phyloP scores from a whole-genome alignment of 2,329 filamentous ascomycete species.

The Beauveria medogensis region DNA sequence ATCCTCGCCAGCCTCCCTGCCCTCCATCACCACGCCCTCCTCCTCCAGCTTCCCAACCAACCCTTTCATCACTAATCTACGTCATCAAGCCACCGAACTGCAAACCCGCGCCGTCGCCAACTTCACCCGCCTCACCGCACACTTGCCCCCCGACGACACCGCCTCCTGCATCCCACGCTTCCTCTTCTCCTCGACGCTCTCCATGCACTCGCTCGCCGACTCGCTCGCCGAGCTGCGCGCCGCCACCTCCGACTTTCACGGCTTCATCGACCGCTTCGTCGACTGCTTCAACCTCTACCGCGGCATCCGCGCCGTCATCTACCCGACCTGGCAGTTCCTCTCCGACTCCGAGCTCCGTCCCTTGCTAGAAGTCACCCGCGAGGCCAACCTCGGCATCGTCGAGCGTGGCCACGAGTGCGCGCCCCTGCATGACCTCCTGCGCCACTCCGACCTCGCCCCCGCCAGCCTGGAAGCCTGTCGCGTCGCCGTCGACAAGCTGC shows the following conservation, averaged over 20 bases:
- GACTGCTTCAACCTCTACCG: conserved; percentile 13
- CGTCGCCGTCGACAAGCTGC: conserved; percentile 11
- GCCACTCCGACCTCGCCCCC: conserved; percentile 5
- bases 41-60: conserved; percentile 7
- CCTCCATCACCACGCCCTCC: background rate
- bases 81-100: conserved; percentile 33
- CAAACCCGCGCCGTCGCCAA: conserved; percentile 35
- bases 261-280: conserved; percentile 12
- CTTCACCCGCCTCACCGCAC: conserved; percentile 26
- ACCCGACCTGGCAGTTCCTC: conserved; percentile 10
- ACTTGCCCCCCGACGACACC: conserved; percentile 18
- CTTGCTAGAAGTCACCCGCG: conserved; percentile 7
- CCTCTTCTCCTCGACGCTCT: conserved; percentile 35
- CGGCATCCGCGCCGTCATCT: conserved; percentile 12
- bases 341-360: conserved; percentile 12
- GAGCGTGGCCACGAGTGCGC: conserved; percentile 8
- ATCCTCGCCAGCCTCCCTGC: conserved; percentile 12
- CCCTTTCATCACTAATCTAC: conserved; percentile 17
- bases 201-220: conserved; percentile 42
- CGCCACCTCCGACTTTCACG: conserved; percentile 20
- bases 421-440: conserved; percentile 3
- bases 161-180: conserved; percentile 31
- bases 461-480: conserved; percentile 13
- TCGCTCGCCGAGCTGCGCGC: conserved; percentile 29
- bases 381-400: conserved; percentile 7